Base-by-base conservation (phyloP, 1,284 basidiomycete genomes). In the Leccinum cinnamomeum region DNA sequence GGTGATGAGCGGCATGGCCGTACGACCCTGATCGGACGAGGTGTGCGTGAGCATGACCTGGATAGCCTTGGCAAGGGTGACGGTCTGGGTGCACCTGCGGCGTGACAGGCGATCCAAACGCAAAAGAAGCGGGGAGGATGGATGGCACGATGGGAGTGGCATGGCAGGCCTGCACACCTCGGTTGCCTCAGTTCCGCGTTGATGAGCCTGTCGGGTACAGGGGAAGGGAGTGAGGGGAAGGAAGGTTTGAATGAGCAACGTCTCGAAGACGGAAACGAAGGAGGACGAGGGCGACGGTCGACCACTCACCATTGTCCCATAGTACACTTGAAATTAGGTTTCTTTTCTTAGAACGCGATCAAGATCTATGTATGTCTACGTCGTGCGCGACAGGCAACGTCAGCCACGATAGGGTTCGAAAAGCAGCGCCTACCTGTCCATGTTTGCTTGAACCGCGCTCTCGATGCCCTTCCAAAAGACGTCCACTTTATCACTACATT, bases 401-500 rank as follows among this genome's bases (percentile, higher is more conserved):
- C 12, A 51, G 48, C 14, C 48, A 25, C 20, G 23, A 20, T 20
- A 25, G 48, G 23, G 20, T 20, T 23, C 23, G 23, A 25, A 25
- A 51, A 25, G 18, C 48, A 25, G 48, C n/a, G n/a, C 51, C 23
- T 61, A 90, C 90, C 76, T 90, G 87, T 11, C 90, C 90, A 48
- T 83, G 80, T 70, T 89, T 90, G 59, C 80, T 84, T 7, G 78
- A 73, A 10, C 85, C 86, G 53, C 14, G 37, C 79, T 81, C 71
- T 92, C 90, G 35, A 92, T 81, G 2, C 80, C 87, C 66, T 84
- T 88, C 88, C 89, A 90, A 65, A 92, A 91, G 2, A 80, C 76
- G 62, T 90, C 88, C 1, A 92, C 89, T 67, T 90, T 91, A n/a
- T 89, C 84, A 41, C 85, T 81, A 16, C 74, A 88, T 89, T 57